These are phyloP conservation scores for Nemania diffusa DNA, from an alignment of 2,329 filamentous ascomycete genomes.

Conservation along the genomic window DNA sequence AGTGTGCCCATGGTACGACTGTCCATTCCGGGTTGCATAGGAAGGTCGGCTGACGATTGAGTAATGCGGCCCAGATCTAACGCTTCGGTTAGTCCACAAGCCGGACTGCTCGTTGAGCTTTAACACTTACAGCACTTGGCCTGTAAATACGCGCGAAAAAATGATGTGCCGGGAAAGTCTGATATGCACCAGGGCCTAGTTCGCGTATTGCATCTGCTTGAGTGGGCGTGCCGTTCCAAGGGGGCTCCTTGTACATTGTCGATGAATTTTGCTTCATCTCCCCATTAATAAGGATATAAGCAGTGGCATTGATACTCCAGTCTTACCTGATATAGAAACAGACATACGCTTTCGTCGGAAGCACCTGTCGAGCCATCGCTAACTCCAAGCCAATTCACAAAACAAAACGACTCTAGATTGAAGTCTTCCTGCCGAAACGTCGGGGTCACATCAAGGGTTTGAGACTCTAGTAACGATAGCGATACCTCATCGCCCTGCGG, in stretches of 20 bases:
- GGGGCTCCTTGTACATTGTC: constrained; percentile 48
- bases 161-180: constrained; percentile 65
- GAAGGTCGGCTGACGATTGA: constrained; percentile 62
- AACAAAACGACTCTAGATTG: constrained; percentile 56
- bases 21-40: constrained; percentile 64
- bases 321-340: constrained; percentile 66
- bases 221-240: constrained; percentile 53
- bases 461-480: constrained; percentile 55
- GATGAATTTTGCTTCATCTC: constrained; percentile 58
- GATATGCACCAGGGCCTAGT: constrained; percentile 59
- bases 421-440: constrained; percentile 52
- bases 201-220: constrained; percentile 53
- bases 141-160: constrained; percentile 67
- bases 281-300: constrained; percentile 27
- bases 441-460: constrained; percentile 53
- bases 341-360: constrained; percentile 56
- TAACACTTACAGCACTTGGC: constrained; percentile 59
- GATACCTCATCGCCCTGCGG: constrained; percentile 44
- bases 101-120: not conserved
- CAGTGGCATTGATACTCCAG: not conserved
- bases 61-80: constrained; percentile 56
- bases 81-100: constrained; percentile 28
- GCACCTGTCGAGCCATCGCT: constrained; percentile 42
- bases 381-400: constrained; percentile 54
- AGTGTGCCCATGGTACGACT: constrained; percentile 61